These are phyloP conservation scores for Alectoria sarmentosa DNA, from an alignment of 495 filamentous ascomycete genomes.

Conservation along the genomic window DNA sequence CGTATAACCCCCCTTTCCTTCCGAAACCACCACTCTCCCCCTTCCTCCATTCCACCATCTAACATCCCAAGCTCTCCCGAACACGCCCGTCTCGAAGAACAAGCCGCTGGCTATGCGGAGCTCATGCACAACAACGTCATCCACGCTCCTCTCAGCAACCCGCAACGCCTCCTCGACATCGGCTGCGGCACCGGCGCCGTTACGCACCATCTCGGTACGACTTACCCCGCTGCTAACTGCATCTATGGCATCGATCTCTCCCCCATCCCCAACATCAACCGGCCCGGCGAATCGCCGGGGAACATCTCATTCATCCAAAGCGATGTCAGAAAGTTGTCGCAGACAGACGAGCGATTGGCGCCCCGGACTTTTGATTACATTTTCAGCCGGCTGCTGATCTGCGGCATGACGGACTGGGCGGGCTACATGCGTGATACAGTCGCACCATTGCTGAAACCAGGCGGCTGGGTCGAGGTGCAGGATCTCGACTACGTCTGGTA, in stretches of 20 bases:
- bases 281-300: not conserved
- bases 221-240: not conserved
- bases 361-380: not conserved
- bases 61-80: not conserved
- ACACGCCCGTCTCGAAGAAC: not conserved
- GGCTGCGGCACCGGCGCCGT: constrained; percentile 5
- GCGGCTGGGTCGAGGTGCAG: constrained; percentile 7
- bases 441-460: not conserved
- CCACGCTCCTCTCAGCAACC: not conserved
- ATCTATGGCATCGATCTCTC: constrained; percentile 2
- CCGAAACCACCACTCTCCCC: not conserved
- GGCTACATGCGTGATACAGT: not conserved
- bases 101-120: not conserved
- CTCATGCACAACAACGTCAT: not conserved
- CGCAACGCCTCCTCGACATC: not conserved
- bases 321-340: not conserved
- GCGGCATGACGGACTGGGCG: constrained; percentile 7
- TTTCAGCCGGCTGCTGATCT: not conserved
- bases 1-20: no score
- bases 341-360: not conserved
- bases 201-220: not conserved
- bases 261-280: not conserved
- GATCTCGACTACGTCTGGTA: not conserved
- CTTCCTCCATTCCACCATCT: not conserved
- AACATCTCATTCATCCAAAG: not conserved